phyloP scores from a whole-genome alignment of 1,139 yeast genomes.

The Pichia terricola region DNA sequence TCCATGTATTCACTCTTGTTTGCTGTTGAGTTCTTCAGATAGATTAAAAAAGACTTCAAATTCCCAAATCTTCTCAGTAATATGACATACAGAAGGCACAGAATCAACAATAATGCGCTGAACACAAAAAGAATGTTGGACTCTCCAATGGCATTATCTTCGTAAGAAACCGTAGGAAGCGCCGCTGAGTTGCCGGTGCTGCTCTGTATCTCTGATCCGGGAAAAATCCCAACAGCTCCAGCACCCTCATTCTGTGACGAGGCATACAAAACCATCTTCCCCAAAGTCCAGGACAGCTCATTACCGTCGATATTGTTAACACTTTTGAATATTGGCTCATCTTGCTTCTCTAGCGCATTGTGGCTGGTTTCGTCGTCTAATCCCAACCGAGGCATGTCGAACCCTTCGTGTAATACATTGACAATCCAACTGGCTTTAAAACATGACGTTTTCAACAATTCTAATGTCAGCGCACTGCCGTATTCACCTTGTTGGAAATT shows the following conservation, averaged over 20 bases:
- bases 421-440: slow-evolving; percentile 80
- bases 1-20: not conserved
- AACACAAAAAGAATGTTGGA: not conserved
- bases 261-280: slow-evolving; percentile 60
- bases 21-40: not conserved
- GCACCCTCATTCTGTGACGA: slow-evolving; percentile 20
- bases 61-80: slow-evolving; percentile 10
- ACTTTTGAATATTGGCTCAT: slow-evolving; percentile 39
- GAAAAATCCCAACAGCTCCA: slow-evolving; percentile 13
- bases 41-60: not conserved
- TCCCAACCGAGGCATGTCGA: slow-evolving; percentile 58
- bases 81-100: slow-evolving; percentile 2
- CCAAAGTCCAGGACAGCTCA: slow-evolving; percentile 78
- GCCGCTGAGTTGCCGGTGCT: not conserved
- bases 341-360: slow-evolving; percentile 14
- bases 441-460: slow-evolving; percentile 53
- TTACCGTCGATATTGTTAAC: slow-evolving; percentile 59
- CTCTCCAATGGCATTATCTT: not conserved
- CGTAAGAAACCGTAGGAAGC: not conserved
- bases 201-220: slow-evolving; percentile 9
- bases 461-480: slow-evolving; percentile 37
- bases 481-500: slow-evolving; percentile 45
- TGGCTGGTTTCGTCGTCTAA: slow-evolving; percentile 29
- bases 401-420: slow-evolving; percentile 70
- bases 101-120: not conserved